phyloP scores from a whole-genome alignment of 2,329 filamentous ascomycete genomes.

The Knufia fluminis region DNA sequence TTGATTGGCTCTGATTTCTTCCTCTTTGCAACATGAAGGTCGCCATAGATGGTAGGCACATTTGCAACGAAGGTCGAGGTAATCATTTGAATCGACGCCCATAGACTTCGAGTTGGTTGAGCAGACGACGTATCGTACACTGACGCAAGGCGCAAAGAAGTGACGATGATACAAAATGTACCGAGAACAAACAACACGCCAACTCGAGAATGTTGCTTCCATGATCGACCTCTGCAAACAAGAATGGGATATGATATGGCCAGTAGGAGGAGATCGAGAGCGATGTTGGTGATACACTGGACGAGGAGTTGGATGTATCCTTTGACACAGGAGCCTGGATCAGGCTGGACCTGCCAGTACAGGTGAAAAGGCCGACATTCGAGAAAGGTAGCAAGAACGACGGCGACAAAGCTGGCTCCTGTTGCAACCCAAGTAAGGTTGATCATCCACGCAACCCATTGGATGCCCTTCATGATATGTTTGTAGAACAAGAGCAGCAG shows the following conservation, averaged over 20 bases:
- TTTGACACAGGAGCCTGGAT: constrained; percentile 29
- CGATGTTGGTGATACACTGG: constrained; percentile 29
- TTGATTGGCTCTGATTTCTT: constrained; percentile 3
- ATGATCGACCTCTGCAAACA: constrained; percentile 15
- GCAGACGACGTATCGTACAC: constrained; percentile 30
- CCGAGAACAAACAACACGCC: constrained; percentile 31
- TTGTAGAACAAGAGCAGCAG: constrained; percentile 23
- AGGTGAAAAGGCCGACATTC: constrained; percentile 41
- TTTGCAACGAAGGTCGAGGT: constrained; percentile 30
- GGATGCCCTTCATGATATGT: constrained; percentile 18
- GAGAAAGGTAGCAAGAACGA: constrained; percentile 28
- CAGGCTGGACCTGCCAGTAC: constrained; percentile 48
- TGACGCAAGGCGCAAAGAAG: constrained; percentile 30
- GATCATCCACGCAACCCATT: constrained; percentile 21
- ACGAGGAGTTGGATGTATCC: constrained; percentile 29
- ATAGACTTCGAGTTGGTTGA: constrained; percentile 31
- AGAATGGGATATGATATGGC: constrained; percentile 27
- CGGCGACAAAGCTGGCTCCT: constrained; percentile 26
- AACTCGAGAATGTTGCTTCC: constrained; percentile 26
- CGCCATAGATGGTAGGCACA: constrained; percentile 25
- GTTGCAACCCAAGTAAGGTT: constrained; percentile 25
- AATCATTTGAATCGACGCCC: constrained; percentile 33
- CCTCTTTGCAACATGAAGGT: neutral
- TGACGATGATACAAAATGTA: constrained; percentile 33
- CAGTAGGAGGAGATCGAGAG: constrained; percentile 27